Percentiles rank a stretch among this genome's conserved stretches.
phyloP scores from a whole-genome alignment of 2,329 filamentous ascomycete species.

The Fusarium robinianum region DNA sequence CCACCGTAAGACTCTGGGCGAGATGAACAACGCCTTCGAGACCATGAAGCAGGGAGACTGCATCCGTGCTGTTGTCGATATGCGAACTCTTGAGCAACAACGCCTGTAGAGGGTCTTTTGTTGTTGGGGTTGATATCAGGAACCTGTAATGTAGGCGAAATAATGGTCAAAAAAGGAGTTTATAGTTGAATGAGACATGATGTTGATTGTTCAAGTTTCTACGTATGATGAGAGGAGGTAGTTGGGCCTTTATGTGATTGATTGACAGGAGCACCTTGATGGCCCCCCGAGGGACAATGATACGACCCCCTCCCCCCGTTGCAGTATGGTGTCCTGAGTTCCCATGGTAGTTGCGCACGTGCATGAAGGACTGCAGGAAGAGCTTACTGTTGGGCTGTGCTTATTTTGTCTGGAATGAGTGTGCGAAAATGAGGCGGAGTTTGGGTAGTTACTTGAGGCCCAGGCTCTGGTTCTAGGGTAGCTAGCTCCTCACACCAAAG shows the following conservation, averaged over 20 bases:
- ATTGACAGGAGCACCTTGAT: constrained; percentile 25
- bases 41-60: constrained; percentile 97
- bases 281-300: constrained; percentile 2
- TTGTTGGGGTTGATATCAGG: too few relatives aligned
- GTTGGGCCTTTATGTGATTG: constrained; percentile 9
- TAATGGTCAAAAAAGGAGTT: constrained; percentile 20
- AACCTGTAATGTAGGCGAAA: background rate
- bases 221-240: background rate
- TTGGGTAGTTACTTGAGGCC: too few relatives aligned
- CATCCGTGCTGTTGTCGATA: constrained; percentile 88
- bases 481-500: too few relatives aligned
- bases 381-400: too few relatives aligned
- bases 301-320: too few relatives aligned
- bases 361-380: too few relatives aligned
- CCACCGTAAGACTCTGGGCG: constrained; percentile 79
- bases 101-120: too few relatives aligned
- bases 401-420: too few relatives aligned
- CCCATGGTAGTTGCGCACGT: too few relatives aligned
- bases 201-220: constrained; percentile 9
- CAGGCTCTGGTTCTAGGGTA: too few relatives aligned
- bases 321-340: too few relatives aligned
- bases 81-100: constrained; percentile 51
- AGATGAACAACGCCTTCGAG: constrained; percentile 89
- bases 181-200: constrained; percentile 30
- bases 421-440: too few relatives aligned